Percentiles rank a stretch among this genome's conserved stretches.
Conservation (phyloP, 108 stramenopile genomes). For the Aurantiochytrium sp. region DNA sequence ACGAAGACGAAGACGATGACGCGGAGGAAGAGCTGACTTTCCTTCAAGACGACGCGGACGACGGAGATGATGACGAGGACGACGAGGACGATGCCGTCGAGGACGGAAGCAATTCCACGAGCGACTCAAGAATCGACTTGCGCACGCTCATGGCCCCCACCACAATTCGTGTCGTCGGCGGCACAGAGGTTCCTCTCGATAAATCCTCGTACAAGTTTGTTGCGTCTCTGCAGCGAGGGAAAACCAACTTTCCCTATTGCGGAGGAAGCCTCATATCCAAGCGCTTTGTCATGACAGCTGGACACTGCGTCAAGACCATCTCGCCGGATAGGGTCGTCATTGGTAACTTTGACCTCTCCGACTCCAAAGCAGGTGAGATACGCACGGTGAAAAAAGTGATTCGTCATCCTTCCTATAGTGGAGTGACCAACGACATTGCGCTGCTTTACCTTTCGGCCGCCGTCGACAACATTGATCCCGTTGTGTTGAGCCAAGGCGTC, state of each 20-base stretch:
- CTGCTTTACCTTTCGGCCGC: not conserved
- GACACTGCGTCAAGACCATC: not conserved
- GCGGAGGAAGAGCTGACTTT: not conserved
- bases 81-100: too few relatives aligned
- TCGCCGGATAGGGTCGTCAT: not conserved
- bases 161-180: not conserved
- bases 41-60: not conserved
- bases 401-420: not conserved
- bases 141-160: not conserved
- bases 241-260: not conserved
- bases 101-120: too few relatives aligned
- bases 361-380: not conserved
- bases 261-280: not conserved
- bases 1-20: not conserved
- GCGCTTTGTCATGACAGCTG: not conserved
- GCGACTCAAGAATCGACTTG: too few relatives aligned
- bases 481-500: not conserved
- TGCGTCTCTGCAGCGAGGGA: not conserved
- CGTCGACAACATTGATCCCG: not conserved
- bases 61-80: not conserved
- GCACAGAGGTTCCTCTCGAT: not conserved
- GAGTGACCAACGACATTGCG: not conserved
- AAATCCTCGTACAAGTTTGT: not conserved
- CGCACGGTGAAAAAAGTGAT: not conserved
- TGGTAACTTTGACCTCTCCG: not conserved